Conservation (phyloP, 371 early-diverging fungal species). For the Circinella umbellata region DNA sequence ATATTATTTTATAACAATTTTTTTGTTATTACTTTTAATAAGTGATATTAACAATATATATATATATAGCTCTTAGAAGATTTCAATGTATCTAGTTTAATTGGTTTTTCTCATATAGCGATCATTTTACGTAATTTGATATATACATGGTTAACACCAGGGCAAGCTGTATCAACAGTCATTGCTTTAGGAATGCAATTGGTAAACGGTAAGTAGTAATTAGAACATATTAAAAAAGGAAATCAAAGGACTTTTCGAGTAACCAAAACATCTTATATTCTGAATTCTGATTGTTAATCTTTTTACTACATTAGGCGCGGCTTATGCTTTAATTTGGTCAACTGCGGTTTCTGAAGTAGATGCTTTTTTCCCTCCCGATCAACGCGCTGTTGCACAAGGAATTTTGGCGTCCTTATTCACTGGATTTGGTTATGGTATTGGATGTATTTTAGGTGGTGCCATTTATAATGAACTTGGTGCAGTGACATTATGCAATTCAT, state of each 20-base stretch:
- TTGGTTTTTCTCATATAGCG: conserved; percentile 33
- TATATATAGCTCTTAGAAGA: conserved; percentile 35
- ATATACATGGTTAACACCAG: conserved; percentile 31
- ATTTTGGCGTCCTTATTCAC: conserved; percentile 42
- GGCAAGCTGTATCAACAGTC: conserved; percentile 20
- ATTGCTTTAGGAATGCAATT: conserved; percentile 37
- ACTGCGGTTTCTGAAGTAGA: conserved; percentile 50
- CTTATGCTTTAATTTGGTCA: conserved; percentile 46
- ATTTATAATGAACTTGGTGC: conserved; percentile 40
- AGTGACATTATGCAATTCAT: conserved; percentile 22
- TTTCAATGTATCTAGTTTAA: conserved; percentile 27
- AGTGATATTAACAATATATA: background rate
- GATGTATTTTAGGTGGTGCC: conserved; percentile 41
- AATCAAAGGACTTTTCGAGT: background rate
- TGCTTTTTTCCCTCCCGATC: conserved; percentile 42
- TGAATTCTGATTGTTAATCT: too few species aligned
- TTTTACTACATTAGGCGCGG: conserved; percentile 22
- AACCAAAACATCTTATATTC: too few species aligned
- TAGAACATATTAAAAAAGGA: background rate
- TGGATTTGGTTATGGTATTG: conserved; percentile 46
- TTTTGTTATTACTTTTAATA: background rate
- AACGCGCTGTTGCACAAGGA: conserved; percentile 51
- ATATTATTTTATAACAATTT: too few species aligned
- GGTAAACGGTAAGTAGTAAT: conserved; percentile 28
- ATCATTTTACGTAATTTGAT: conserved; percentile 35